Evolutionary conservation across 192 early-diverging fungal genomes (phyloP).

Genomic region (Phycomyces nitens): DNA sequence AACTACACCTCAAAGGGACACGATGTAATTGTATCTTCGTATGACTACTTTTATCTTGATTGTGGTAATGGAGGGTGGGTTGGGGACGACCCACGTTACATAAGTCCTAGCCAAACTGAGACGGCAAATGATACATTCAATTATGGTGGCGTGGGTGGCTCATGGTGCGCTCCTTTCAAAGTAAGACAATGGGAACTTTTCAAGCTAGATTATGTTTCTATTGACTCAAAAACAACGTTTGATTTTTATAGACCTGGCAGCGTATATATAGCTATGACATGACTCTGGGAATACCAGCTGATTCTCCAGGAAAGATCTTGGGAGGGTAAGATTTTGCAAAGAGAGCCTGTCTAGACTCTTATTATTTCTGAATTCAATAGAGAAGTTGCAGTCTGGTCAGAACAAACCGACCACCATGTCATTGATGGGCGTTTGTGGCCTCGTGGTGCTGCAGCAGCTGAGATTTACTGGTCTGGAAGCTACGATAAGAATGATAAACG

Average conservation of each 20-base stretch:
- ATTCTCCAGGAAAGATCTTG: conserved; percentile 52
- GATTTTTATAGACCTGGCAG: conserved; percentile 51
- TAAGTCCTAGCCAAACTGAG: conserved; percentile 20
- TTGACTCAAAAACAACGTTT: not conserved
- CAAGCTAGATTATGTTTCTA: not conserved
- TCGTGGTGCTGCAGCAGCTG: conserved; percentile 59
- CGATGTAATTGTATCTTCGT: conserved; percentile 55
- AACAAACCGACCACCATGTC: conserved; percentile 52
- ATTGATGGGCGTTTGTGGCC: conserved; percentile 66
- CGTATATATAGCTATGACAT: conserved; percentile 64
- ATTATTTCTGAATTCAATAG: conserved; percentile 11
- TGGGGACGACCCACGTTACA: conserved; percentile 53
- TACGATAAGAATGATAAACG: conserved; percentile 40
- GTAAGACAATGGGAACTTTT: not conserved
- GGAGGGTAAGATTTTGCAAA: conserved; percentile 39
- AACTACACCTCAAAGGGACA: conserved; percentile 60
- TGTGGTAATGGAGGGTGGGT: conserved; percentile 70
- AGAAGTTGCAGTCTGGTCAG: conserved; percentile 68
- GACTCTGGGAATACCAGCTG: conserved; percentile 48
- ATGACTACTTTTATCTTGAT: conserved; percentile 65
- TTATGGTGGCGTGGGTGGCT: conserved; percentile 42
- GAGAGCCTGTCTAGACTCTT: not conserved
- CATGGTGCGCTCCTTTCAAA: conserved; percentile 74
- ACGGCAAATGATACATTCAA: conserved; percentile 28
- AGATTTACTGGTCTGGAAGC: conserved; percentile 66